A percentile compares a stretch with the other conserved stretches of the same genome.
Conservation (phyloP, 169 alveolate genomes). For the Babesia bigemina region DNA sequence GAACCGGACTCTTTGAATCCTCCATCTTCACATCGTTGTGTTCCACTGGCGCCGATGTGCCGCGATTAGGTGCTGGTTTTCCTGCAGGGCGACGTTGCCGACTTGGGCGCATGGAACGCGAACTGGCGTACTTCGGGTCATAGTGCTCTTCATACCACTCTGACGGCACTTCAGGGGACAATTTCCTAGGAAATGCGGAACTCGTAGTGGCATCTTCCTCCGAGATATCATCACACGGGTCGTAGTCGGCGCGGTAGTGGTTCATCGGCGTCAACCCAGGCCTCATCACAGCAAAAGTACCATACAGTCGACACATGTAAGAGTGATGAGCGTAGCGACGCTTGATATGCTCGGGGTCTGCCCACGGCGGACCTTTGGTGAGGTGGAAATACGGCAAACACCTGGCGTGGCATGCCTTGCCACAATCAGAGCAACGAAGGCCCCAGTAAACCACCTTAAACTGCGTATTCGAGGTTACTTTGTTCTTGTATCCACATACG, state of each 20-base stretch:
- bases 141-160: background rate
- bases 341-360: constrained; percentile 6
- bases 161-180: background rate
- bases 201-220: background rate
- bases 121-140: too few relatives aligned
- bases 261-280: background rate
- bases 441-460: constrained; percentile 60
- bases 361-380: constrained; percentile 26
- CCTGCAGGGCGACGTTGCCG: too few relatives aligned
- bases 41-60: too few relatives aligned
- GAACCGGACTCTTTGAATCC: too few relatives aligned
- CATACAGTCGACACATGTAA: constrained; percentile 15
- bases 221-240: background rate
- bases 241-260: constrained; percentile 10
- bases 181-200: background rate
- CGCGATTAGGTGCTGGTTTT: too few relatives aligned
- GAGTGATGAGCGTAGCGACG: constrained; percentile 11
- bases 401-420: constrained; percentile 44
- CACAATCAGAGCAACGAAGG: constrained; percentile 36
- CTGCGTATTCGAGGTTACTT: background rate
- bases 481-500: constrained; percentile 5
- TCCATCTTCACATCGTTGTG: too few relatives aligned
- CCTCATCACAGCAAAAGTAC: background rate
- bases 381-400: constrained; percentile 43
- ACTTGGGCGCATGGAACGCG: too few relatives aligned